Conservation (phyloP, 352 stramenopile species). For the Hyaloperonospora brassicae region DNA sequence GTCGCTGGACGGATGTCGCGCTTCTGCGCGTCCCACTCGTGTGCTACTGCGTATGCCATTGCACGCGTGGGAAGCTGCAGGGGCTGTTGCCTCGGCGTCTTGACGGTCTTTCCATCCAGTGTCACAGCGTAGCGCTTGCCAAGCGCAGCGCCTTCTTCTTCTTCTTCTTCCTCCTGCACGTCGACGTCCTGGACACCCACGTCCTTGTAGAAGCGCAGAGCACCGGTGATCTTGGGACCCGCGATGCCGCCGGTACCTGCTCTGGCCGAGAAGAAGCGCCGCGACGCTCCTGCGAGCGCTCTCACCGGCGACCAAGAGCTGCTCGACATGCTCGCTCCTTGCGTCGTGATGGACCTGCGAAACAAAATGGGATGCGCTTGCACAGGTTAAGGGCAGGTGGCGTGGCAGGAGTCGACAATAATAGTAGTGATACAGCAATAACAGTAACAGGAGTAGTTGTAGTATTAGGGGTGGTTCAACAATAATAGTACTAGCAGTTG, state of each 20-base stretch:
- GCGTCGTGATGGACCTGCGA: neutral
- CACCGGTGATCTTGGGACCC: slow-evolving; percentile 74
- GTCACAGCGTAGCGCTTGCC: slow-evolving; percentile 51
- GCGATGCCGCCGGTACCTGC: slow-evolving; percentile 35
- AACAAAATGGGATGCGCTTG: slow-evolving; percentile 1
- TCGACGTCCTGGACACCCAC: slow-evolving; percentile 61
- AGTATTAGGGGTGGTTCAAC: too few species aligned
- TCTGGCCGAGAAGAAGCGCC: slow-evolving; percentile 42
- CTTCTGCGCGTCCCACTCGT: slow-evolving; percentile 80
- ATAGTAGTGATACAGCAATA: too few species aligned
- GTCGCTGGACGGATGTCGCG: slow-evolving; percentile 65
- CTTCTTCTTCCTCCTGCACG: slow-evolving; percentile 1
- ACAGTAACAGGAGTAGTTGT: too few species aligned
- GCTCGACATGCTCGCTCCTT: slow-evolving; percentile 19
- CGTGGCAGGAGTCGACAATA: too few species aligned
- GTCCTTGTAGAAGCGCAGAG: slow-evolving; percentile 77
- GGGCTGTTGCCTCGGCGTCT: slow-evolving; percentile 59
- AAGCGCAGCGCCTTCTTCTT: slow-evolving; percentile 15
- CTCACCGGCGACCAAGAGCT: slow-evolving; percentile 22
- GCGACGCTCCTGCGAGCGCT: slow-evolving; percentile 15
- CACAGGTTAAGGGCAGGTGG: too few species aligned
- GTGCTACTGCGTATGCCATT: slow-evolving; percentile 63
- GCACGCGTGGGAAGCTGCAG: slow-evolving; percentile 55
- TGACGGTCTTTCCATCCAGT: slow-evolving; percentile 76
- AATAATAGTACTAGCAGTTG: too few species aligned